Evolutionary conservation across 2,329 filamentous ascomycete genomes (phyloP).

Genomic region (Cyphellophora europaea): DNA sequence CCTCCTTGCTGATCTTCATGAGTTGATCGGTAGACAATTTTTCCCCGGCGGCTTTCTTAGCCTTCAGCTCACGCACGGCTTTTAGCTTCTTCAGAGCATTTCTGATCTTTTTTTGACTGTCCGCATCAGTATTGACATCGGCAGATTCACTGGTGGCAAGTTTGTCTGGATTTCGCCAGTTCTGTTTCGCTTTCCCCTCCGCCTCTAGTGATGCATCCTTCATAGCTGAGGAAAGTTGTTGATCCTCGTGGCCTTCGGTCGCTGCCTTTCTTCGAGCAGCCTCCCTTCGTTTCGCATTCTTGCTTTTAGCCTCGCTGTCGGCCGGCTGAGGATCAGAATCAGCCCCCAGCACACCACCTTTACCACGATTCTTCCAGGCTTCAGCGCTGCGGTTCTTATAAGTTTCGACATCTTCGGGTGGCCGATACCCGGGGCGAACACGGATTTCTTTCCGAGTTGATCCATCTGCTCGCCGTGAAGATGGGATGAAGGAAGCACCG

Average conservation of each 20-base stretch:
- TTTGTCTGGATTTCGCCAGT: conserved; percentile 18
- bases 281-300: conserved; percentile 76
- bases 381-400: conserved; percentile 92
- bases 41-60: conserved; percentile 82
- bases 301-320: conserved; percentile 54
- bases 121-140: conserved; percentile 59
- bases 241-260: conserved; percentile 31
- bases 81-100: conserved; percentile 91
- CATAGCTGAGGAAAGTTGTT: conserved; percentile 23
- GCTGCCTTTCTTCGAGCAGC: conserved; percentile 48
- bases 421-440: conserved; percentile 84
- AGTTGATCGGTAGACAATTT: conserved; percentile 85
- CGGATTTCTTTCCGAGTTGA: conserved; percentile 90
- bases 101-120: conserved; percentile 86
- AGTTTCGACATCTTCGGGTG: conserved; percentile 88
- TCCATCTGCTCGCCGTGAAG: conserved; percentile 78
- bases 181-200: conserved; percentile 18
- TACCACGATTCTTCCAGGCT: conserved; percentile 67
- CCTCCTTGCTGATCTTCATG: conserved; percentile 95
- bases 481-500: conserved; percentile 81
- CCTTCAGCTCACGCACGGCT: conserved; percentile 81
- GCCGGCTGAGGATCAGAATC: conserved; percentile 41
- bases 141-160: conserved; percentile 26
- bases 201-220: conserved; percentile 10
- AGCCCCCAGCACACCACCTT: conserved; percentile 66